These are phyloP conservation scores for Fusarium brevicatenulatum DNA, from an alignment of 2,329 filamentous ascomycete species.

Conservation along the genomic window DNA sequence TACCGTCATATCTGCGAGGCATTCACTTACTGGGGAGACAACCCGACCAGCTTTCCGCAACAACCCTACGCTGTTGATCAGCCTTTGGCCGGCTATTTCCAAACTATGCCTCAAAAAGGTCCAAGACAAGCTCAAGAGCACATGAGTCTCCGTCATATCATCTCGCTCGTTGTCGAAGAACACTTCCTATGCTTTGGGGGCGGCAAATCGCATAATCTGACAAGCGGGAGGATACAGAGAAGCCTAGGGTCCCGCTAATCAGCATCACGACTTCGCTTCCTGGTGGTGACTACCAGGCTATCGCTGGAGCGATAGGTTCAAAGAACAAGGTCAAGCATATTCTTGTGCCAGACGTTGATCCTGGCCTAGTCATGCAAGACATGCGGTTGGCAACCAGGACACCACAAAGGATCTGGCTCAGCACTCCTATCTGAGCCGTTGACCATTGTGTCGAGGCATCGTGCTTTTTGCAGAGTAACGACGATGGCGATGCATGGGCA, in stretches of 20 bases:
- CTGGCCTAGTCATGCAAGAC: slow-evolving; percentile 2
- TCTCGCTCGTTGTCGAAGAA: slow-evolving; percentile 2
- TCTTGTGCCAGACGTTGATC: background rate
- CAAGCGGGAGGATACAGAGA: background rate
- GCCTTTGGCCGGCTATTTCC: background rate
- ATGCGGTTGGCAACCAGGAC: slow-evolving; percentile 4
- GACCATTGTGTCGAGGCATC: slow-evolving; percentile 9
- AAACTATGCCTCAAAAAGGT: background rate
- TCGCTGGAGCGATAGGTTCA: slow-evolving; percentile 4
- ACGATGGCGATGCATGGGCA: background rate
- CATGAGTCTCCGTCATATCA: background rate
- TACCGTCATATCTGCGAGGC: background rate
- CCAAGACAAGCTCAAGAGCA: background rate
- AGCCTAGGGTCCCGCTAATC: slow-evolving; percentile 6
- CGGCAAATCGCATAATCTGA: background rate
- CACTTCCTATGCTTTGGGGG: slow-evolving; percentile 4
- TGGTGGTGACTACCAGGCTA: slow-evolving; percentile 12
- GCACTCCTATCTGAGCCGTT: background rate
- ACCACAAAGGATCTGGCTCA: slow-evolving; percentile 1
- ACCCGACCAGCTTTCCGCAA: background rate
- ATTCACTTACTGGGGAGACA: background rate
- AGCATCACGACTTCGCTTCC: slow-evolving; percentile 15
- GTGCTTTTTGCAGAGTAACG: slow-evolving; percentile 10
- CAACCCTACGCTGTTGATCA: background rate
- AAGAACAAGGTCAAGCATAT: slow-evolving; percentile 5